Conservation (phyloP, 192 early-diverging fungal genomes). For the Rhizoclosmatium globosum region DNA sequence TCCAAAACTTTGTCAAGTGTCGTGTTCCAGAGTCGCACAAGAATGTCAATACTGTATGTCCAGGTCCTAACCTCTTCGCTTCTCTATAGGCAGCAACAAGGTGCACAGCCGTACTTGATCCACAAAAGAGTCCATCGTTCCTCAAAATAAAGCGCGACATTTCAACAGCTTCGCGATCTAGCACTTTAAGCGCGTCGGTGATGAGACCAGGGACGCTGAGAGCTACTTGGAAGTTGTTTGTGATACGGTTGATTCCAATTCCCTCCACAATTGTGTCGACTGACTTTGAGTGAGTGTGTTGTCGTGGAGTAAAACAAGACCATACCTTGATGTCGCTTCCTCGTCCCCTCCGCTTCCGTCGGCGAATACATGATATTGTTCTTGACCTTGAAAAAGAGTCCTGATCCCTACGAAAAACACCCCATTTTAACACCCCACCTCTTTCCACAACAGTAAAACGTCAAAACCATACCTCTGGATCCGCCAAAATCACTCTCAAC, state of each 20-base stretch:
- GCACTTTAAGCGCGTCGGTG: constrained; percentile 85
- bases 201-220: constrained; percentile 54
- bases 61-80: constrained; percentile 80
- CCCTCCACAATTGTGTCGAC: constrained; percentile 98
- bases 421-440: background rate
- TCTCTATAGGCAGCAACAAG: constrained; percentile 86
- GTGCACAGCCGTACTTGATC: constrained; percentile 90
- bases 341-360: constrained; percentile 86
- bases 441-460: background rate
- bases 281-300: background rate
- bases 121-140: constrained; percentile 90
- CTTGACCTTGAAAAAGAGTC: constrained; percentile 90
- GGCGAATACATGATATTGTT: constrained; percentile 90
- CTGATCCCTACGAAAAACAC: constrained; percentile 72
- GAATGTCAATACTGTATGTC: constrained; percentile 90
- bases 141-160: constrained; percentile 88
- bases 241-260: constrained; percentile 93
- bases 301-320: background rate
- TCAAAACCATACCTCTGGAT: constrained; percentile 61
- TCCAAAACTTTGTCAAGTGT: constrained; percentile 96
- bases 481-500: constrained; percentile 80
- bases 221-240: constrained; percentile 80
- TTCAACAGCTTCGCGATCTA: constrained; percentile 85
- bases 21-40: constrained; percentile 91
- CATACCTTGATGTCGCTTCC: constrained; percentile 82